Evolutionary conservation across 163 green algal species (phyloP), one percentile per base, ranked within the genome.

Genomic region (Prototheca cutis): DNA sequence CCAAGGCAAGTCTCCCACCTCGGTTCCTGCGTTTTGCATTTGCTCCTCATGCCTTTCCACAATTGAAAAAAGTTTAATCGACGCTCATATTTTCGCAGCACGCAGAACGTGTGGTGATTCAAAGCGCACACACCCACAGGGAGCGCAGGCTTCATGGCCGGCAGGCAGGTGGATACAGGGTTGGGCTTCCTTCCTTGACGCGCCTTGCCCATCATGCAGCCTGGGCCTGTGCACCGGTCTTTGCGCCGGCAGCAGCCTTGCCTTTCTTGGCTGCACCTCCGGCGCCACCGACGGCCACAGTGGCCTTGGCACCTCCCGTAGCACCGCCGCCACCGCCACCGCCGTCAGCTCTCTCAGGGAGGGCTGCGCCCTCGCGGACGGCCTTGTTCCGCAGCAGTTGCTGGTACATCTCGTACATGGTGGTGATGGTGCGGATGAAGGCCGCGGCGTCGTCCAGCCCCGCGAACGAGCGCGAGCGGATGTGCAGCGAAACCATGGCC

Each of bases 361-460:
- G 36, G 36, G 36, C 10, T 45, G 36, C 42, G 42, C 42, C 42
- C 19, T n/a, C n/a, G n/a, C n/a, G 42, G 15, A 21, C 42, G 24
- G 32, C 48, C 48, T 54, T 33, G 24, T 54, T 31, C 7, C 10
- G 5, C 48, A 54, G 23, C n/a, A 60, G 42, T 13, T 59, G 40
- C 28, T 55, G 34, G 7, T 65, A 64, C 54, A 71, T 80, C 42
- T 85, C 79, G 53, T 76, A 82, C 10, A 87, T 23, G 17, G 68
- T 48, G 10, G 53, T 56, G 21, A 72, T 47, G 39, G 51, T 36
- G n/a, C 63, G 58, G 59, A 72, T 72, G 60, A 72, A 72, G 29
- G 63, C 36, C 21, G 66, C 61, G 15, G 67, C 67, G 53, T 75
- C 67, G n/a, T 70, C 48, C 34, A 75, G 63, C 30, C 30, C 40